Conservation (phyloP, 1,284 basidiomycete genomes). For the Inonotus hispidus region DNA sequence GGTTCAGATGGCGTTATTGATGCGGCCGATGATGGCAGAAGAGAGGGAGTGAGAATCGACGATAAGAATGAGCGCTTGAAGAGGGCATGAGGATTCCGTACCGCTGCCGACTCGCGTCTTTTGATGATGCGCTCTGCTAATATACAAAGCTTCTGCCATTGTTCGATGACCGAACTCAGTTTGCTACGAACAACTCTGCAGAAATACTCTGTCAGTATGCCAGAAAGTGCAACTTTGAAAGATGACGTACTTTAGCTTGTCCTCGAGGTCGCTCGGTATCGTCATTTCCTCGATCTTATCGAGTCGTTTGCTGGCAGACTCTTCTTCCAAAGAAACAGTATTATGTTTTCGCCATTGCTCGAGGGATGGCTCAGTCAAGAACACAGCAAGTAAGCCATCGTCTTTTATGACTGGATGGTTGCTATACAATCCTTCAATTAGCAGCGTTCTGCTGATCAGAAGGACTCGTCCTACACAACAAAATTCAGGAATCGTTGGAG, state of each 20-base stretch:
- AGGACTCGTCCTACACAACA: constrained; percentile 49
- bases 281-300: constrained; percentile 85
- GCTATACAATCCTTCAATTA: constrained; percentile 33
- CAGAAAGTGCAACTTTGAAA: constrained; percentile 1
- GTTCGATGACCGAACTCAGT: constrained; percentile 72
- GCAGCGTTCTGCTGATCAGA: neutral
- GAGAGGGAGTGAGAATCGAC: constrained; percentile 29
- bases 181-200: constrained; percentile 63
- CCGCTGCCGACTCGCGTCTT: constrained; percentile 82
- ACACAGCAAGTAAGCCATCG: constrained; percentile 77
- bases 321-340: constrained; percentile 75
- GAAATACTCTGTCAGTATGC: neutral
- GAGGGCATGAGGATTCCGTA: constrained; percentile 61
- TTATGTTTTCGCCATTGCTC: constrained; percentile 82
- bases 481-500: constrained; percentile 79
- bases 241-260: constrained; percentile 68
- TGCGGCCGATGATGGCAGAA: constrained; percentile 30
- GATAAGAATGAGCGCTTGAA: constrained; percentile 46
- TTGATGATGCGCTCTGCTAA: constrained; percentile 81
- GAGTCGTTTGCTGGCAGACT: constrained; percentile 75
- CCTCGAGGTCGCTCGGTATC: constrained; percentile 87
- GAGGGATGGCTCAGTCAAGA: constrained; percentile 77
- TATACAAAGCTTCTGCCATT: constrained; percentile 86
- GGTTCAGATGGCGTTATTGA: constrained; percentile 26
- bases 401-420: constrained; percentile 89